These are phyloP conservation scores for Quercus wislizeni DNA, from an alignment of 306 rosid species.

Conservation along the genomic window DNA sequence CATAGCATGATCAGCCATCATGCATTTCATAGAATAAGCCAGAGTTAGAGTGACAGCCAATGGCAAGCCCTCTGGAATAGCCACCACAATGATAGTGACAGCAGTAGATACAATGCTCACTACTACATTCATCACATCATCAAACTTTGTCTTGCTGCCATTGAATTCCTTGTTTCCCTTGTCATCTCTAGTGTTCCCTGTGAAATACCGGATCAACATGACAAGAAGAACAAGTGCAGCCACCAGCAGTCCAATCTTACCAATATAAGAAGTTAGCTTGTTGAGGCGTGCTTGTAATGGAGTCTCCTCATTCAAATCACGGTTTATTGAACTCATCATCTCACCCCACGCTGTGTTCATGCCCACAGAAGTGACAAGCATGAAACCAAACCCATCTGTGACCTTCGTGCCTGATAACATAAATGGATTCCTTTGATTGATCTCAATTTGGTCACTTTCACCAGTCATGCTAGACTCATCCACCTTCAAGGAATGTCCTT, in stretches of 20 bases:
- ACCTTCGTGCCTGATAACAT: constrained; percentile 28
- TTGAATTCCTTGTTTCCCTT: constrained; percentile 8
- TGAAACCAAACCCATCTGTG: constrained; percentile 21
- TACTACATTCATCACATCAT: constrained; percentile 10
- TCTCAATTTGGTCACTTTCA: constrained; percentile 15
- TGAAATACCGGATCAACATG: constrained; percentile 20
- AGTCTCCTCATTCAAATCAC: constrained; percentile 8
- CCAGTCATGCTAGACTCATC: constrained; percentile 31
- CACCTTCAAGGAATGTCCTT: constrained; percentile 17
- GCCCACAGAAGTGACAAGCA: constrained; percentile 28
- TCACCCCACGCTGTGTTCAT: constrained; percentile 23
- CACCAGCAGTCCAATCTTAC: constrained; percentile 14
- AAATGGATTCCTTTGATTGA: constrained; percentile 13
- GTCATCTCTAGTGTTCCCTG: constrained; percentile 13
- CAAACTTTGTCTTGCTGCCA: constrained; percentile 21
- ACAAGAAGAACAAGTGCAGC: constrained; percentile 24
- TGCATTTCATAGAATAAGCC: constrained; percentile 27
- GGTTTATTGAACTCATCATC: constrained; percentile 23
- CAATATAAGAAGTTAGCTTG: constrained; percentile 19
- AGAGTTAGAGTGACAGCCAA: constrained; percentile 25
- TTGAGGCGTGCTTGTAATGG: constrained; percentile 23
- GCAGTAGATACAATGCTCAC: constrained; percentile 11
- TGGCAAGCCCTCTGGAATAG: constrained; percentile 28
- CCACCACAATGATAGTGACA: constrained; percentile 23
- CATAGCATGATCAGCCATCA: constrained; percentile 32